phyloP scores from a whole-genome alignment of 495 filamentous ascomycete species.

The Penicillium steckii region DNA sequence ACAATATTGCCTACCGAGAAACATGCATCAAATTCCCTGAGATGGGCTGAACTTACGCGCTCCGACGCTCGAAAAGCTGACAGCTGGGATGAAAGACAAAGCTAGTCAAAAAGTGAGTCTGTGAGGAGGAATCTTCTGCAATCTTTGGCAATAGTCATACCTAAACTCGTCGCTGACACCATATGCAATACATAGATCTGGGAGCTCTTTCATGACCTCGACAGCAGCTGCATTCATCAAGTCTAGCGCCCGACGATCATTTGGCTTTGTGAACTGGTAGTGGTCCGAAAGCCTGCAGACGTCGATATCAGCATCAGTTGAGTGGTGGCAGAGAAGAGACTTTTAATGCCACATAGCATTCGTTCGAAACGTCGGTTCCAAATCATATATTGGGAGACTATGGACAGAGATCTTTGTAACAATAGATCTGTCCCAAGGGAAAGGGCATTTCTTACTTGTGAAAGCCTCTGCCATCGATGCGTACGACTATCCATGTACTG shows the following conservation, averaged over 20 bases:
- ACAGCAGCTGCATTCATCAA: slow-evolving; percentile 92
- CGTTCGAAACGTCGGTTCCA: no score
- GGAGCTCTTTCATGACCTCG: slow-evolving; percentile 78
- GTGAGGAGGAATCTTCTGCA: background rate
- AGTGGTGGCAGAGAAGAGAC: background rate
- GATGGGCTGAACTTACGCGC: slow-evolving; percentile 57
- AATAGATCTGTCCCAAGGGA: no score
- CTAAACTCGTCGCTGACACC: slow-evolving; percentile 94
- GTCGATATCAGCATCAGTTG: slow-evolving; percentile 1
- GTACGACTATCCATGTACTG: slow-evolving; percentile 91
- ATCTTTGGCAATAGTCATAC: slow-evolving; percentile 35
- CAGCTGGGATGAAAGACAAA: slow-evolving; percentile 85
- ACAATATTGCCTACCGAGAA: background rate
- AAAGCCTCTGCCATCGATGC: slow-evolving; percentile 90
- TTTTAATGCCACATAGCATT: background rate
- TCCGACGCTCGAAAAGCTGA: slow-evolving; percentile 80
- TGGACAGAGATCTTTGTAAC: no score
- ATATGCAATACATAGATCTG: slow-evolving; percentile 84
- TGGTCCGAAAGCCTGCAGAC: slow-evolving; percentile 66
- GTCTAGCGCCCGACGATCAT: slow-evolving; percentile 81
- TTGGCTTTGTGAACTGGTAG: slow-evolving; percentile 86
- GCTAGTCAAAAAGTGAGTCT: slow-evolving; percentile 49
- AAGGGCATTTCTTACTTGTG: slow-evolving; percentile 65
- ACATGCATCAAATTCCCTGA: background rate
- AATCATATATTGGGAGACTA: no score